Evolutionary conservation across 441 rosid species (phyloP), one percentile per base, ranked within the genome.

Genomic region (Melastoma candidum): DNA sequence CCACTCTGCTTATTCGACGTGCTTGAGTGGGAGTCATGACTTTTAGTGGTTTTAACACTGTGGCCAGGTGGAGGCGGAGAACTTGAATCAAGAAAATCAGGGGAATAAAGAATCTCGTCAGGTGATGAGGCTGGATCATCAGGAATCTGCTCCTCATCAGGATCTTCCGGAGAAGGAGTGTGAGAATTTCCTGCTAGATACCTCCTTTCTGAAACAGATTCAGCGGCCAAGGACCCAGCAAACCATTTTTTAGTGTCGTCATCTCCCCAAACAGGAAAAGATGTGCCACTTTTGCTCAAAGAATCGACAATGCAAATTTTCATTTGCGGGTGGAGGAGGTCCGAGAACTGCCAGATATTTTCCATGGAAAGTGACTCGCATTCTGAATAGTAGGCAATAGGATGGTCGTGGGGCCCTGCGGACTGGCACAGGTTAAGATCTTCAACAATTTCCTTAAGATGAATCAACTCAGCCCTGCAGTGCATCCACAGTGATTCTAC

Each of bases 231-330:
- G 47, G 71, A 64, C 62, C 64, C 52, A 0, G 63, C 61, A 64
- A 68, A 60, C 63, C 69, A 68, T 70, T 59, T 47, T 27, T 63
- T 50, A 55, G 71, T 65, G 60, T 65, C 71, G 59, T 73, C 72
- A 60, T 64, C 69, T 53, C 79, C 77, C 60, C 69, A 63, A 46
- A 60, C 65, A 14, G 53, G 67, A 22, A 67, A 66, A 47, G 68
- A 60, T 56, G 69, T 66, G 61, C 53, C 74, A 54, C 74, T 74
- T 64, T 71, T 77, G 68, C 78, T 78, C 49, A 77, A 61, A 63
- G 96, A 88, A 53, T 74, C 80, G 41, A 73, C 68, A 54, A 93
- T 74, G 46, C 64, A 66, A 66, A 59, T 74, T 65, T 67, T 76
- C 29, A 74, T 65, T 43, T 71, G 67, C 41, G 81, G 79, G 64